Evolutionary conservation across 306 rosid genomes (phyloP).

Genomic region (Cicer judaicum): DNA sequence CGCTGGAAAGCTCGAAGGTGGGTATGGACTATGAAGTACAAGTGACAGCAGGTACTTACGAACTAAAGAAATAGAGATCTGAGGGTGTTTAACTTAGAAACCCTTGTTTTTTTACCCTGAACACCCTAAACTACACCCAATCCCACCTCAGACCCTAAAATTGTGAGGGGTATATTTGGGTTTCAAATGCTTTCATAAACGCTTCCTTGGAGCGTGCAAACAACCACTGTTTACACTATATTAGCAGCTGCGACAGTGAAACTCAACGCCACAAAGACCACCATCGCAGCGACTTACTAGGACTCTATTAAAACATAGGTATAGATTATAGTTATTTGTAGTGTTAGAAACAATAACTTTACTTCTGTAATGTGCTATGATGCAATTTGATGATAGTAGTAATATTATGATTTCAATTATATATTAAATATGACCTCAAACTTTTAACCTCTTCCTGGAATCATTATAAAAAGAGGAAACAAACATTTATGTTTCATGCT

Average conservation of each 20-base stretch:
- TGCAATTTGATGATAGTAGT: not conserved
- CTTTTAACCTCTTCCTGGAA: conserved; percentile 6
- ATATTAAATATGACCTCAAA: not conserved
- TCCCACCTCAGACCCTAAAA: not conserved
- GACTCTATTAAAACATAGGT: not conserved
- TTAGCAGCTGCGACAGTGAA: not conserved
- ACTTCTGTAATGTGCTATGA: not conserved
- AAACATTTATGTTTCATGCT: conserved; percentile 29
- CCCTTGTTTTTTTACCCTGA: not conserved
- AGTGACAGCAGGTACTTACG: not conserved
- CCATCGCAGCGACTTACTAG: not conserved
- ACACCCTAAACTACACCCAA: not conserved
- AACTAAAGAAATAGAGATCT: not conserved
- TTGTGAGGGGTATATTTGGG: not conserved
- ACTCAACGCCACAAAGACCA: too few species aligned
- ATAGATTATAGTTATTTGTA: not conserved
- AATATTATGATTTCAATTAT: conserved; percentile 4
- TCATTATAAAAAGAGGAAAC: conserved; percentile 20
- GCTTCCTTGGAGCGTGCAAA: not conserved
- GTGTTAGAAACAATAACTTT: not conserved
- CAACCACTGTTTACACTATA: not conserved
- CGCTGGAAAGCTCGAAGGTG: not conserved
- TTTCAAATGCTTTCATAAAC: not conserved
- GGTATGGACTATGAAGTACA: not conserved
- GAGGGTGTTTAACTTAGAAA: not conserved